These are phyloP conservation scores for Dunaliella sp. DNA, from an alignment of 139 green algal genomes.

Conservation along the genomic window DNA sequence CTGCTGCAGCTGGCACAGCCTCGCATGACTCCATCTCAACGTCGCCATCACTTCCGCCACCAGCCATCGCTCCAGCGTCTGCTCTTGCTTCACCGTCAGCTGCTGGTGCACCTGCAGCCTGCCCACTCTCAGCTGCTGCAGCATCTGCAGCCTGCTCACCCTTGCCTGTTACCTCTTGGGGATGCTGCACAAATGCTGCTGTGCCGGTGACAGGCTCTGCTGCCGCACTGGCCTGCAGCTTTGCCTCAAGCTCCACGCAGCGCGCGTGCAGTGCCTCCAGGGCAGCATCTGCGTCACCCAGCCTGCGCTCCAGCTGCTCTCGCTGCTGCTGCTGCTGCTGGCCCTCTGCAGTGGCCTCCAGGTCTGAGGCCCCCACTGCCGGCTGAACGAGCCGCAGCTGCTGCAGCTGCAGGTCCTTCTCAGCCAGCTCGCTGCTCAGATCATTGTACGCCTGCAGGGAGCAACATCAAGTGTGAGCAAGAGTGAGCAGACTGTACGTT, in stretches of 20 bases:
- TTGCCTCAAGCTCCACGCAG: conserved; percentile 1
- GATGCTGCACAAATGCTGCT: conserved; percentile 1
- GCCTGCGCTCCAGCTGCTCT: conserved; percentile 20
- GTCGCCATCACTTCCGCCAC: too few species aligned
- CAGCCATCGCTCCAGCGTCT: too few species aligned
- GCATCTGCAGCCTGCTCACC: not conserved
- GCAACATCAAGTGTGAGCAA: too few species aligned
- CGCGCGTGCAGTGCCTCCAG: not conserved
- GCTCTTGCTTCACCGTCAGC: conserved; percentile 10
- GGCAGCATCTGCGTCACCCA: conserved; percentile 19
- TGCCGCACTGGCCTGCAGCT: not conserved
- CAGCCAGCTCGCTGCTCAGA: not conserved
- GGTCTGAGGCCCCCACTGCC: too few species aligned
- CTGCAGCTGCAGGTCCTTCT: conserved; percentile 8
- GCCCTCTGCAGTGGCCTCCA: too few species aligned
- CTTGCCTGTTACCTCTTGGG: not conserved
- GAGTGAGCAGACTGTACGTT: too few species aligned
- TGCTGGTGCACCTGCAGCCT: conserved; percentile 6
- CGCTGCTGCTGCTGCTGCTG: conserved; percentile 10
- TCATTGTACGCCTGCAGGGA: not conserved
- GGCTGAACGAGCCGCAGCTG: not conserved
- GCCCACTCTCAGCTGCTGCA: not conserved
- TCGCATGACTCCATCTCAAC: too few species aligned
- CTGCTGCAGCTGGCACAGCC: not conserved
- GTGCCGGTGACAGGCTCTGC: conserved; percentile 7